Evolutionary conservation across 2,329 filamentous ascomycete genomes (phyloP), one percentile per base, ranked within the genome.

Genomic region (Calonectria fujianensis): DNA sequence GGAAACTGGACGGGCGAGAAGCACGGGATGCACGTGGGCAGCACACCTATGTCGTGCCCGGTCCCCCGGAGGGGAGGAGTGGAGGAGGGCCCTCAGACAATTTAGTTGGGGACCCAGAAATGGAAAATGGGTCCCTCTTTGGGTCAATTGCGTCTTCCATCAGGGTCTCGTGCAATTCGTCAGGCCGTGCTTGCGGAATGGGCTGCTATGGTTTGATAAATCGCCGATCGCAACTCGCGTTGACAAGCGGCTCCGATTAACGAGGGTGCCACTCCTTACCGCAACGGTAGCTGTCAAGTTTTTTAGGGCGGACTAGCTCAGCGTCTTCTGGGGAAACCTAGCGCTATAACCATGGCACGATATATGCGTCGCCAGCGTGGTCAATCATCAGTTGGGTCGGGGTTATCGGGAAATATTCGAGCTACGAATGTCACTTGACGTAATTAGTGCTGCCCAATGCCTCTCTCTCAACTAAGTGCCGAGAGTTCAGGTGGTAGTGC

Each of bases 221-320:
- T 63, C 57, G 52, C 41, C 39, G 52, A 69, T 39, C 29, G 37
- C 18, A 57, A 57, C 32, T 41, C 29, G 24, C 27, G 45, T 67
- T 67, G 64, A 67, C 64, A 67, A 48, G 29, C 51, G 51, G 24
- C 51, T 13, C 59, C 71, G 66, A 74, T 74, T 65, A 54, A 70
- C 61, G 27, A 74, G 45, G 45, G 39, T 11, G 35, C 50, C 31
- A 18, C 48, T 65, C 29, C 45, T 52, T 37, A 35, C 45, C 32
- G 9, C 52, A n/a, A 50, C 35, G n/a, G 51, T 61, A 50, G 37
- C 59, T 48, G 31, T 59, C 10, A 35, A 27, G 8, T 37, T 65
- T 51, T 61, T 29, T 51, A 65, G 65, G 71, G 50, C 57, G 29
- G 32, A 29, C 31, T n/a, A 31, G 35, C 32, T 54, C 35, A 24